Base-by-base conservation (phyloP, 768 basidiomycete genomes). In the Pisolithus orientalis region DNA sequence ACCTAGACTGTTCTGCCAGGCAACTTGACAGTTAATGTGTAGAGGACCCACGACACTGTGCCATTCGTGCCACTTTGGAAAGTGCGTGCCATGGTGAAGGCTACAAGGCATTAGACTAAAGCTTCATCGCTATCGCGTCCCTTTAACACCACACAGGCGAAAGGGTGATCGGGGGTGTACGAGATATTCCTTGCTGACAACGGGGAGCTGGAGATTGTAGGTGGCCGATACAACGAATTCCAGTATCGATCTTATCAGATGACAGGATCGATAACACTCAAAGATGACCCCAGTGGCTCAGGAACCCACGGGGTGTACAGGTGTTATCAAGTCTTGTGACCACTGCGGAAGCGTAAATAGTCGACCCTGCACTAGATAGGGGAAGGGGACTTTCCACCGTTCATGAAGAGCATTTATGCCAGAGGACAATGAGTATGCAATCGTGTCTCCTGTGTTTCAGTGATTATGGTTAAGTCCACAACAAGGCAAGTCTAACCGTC, bases 1-100 rank as follows among this genome's bases (percentile, higher is more conserved):
- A 34, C 11, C 4, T 14, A 34, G 14, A 13, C 4, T 13, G 11
- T 34, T 34, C 11, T 5, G n/a, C 25, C 39, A 21, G 8, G 38
- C 7, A 27, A 27, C 39, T 49, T 29, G 27, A 16, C 25, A 39
- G 27, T 39, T 16, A 21, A 17, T 39, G 39, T 27, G 39, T 39
- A 4, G 14, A 50, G 63, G 63, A 65, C 63, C 63, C 44, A 61
- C 1, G 59, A 51, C 63, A 64, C 63, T 62, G 50, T 11, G 40
- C 51, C 49, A 63, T 61, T 24, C 8, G 10, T 2, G 25, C 13
- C 6, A 3, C 9, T 44, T n/a, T 44, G 28, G 52, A 54, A 48
- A 29, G 37, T 24, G 44, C 31, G 47, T 10, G 24, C 47, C 43
- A 27, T 21, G 25, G 40, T 39, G n/a, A 39, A 31, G 14, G 52